Conservation (phyloP, 306 rosid genomes). For the Quercus bicolor region DNA sequence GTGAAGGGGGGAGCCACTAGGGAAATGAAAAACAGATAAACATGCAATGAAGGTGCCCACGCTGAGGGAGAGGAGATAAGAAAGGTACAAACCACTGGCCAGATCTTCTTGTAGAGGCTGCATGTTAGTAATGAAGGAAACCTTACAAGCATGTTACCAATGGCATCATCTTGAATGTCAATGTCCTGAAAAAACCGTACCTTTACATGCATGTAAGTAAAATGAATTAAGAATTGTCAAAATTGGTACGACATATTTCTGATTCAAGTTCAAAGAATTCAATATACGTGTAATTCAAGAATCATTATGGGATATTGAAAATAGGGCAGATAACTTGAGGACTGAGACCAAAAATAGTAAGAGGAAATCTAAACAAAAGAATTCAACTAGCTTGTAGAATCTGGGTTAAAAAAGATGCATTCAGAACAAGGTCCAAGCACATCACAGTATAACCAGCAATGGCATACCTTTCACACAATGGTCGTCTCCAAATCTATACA, state of each 20-base stretch:
- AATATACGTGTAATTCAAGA: background rate
- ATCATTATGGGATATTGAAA: slow-evolving; percentile 4
- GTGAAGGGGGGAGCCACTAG: too few species aligned
- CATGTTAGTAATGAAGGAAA: slow-evolving; percentile 83
- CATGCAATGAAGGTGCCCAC: too few species aligned
- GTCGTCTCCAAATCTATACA: slow-evolving; percentile 65
- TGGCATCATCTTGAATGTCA: slow-evolving; percentile 72
- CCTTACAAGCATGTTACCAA: slow-evolving; percentile 91
- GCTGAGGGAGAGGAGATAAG: background rate
- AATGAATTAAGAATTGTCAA: slow-evolving; percentile 16
- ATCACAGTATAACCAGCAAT: slow-evolving; percentile 3
- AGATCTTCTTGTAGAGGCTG: slow-evolving; percentile 86
- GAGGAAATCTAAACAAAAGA: background rate
- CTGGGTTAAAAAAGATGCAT: background rate
- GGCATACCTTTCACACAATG: slow-evolving; percentile 71
- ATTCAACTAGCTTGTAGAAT: slow-evolving; percentile 3
- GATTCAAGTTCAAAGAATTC: background rate
- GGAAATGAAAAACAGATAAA: too few species aligned
- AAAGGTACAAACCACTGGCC: slow-evolving; percentile 79
- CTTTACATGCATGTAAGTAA: slow-evolving; percentile 35
- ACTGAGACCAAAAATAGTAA: slow-evolving; percentile 11
- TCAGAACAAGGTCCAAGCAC: slow-evolving; percentile 3
- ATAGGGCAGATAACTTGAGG: background rate
- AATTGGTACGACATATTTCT: background rate
- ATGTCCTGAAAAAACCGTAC: slow-evolving; percentile 74